Percentiles rank a stretch among this genome's conserved stretches.
phyloP scores from a whole-genome alignment of 139 green algal genomes.

The Tetratostichococcus sp. region DNA sequence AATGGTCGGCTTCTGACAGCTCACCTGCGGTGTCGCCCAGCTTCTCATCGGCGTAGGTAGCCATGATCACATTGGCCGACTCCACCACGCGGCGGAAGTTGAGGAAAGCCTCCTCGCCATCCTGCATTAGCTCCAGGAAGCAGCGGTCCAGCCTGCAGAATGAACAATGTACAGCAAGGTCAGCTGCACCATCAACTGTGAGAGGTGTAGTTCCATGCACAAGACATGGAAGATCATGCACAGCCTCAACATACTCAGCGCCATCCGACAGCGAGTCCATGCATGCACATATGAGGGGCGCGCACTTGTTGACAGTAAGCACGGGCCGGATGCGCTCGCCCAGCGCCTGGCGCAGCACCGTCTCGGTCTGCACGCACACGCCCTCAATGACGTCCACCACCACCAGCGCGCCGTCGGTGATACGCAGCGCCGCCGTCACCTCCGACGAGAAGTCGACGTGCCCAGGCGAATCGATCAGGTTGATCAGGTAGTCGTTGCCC shows the following conservation, averaged over 20 bases:
- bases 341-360: conserved; percentile 91
- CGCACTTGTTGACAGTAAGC: conserved; percentile 86
- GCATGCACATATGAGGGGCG: no score
- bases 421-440: conserved; percentile 97
- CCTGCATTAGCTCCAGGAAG: conserved; percentile 97
- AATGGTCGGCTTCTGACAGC: no score
- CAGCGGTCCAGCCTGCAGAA: conserved; percentile 94
- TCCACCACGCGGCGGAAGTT: conserved; percentile 96
- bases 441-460: conserved; percentile 99
- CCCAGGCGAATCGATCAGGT: conserved; percentile 99
- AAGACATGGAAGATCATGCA: no score
- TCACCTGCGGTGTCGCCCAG: conserved; percentile 81
- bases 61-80: conserved; percentile 98
- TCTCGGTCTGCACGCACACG: conserved; percentile 99
- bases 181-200: no score
- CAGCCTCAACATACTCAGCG: no score
- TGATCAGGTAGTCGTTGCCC: conserved; percentile 95
- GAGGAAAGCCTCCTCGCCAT: conserved; percentile 93
- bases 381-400: conserved; percentile 99
- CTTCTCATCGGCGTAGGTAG: conserved; percentile 94
- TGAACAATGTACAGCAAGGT: no score
- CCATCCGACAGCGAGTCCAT: no score
- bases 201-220: no score
- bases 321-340: conserved; percentile 97
- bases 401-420: conserved; percentile 98